Evolutionary conservation across 2,329 filamentous ascomycete species (phyloP).

Genomic region (Cladosporium sp.): DNA sequence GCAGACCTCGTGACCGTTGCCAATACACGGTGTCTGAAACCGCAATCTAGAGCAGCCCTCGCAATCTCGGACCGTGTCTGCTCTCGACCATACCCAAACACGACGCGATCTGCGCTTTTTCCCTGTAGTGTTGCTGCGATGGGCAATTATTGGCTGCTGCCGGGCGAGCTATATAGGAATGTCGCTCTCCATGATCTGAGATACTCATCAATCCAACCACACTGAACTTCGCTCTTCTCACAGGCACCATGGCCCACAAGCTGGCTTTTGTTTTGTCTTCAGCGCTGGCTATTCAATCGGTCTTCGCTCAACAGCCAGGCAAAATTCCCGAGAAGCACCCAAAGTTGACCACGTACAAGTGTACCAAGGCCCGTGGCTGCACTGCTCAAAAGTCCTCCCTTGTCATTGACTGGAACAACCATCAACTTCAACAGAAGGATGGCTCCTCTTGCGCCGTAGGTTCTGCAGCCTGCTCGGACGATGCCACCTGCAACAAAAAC

Average conservation of each 20-base stretch:
- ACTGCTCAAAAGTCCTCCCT: slow-evolving; percentile 42
- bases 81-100: background rate
- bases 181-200: background rate
- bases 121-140: background rate
- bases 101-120: background rate
- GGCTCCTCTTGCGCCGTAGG: slow-evolving; percentile 32
- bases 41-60: slow-evolving; percentile 4
- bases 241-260: background rate
- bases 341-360: slow-evolving; percentile 46
- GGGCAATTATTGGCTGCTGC: background rate
- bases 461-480: slow-evolving; percentile 17
- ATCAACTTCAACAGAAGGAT: slow-evolving; percentile 19
- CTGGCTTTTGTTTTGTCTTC: background rate
- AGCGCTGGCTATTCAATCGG: slow-evolving; percentile 5
- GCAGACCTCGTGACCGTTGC: slow-evolving; percentile 3
- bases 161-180: background rate
- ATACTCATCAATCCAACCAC: background rate
- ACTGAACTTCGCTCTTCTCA: background rate
- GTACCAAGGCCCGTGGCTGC: slow-evolving; percentile 47
- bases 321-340: slow-evolving; percentile 43
- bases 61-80: slow-evolving; percentile 6
- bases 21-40: slow-evolving; percentile 2
- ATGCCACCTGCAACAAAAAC: slow-evolving; percentile 36
- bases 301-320: slow-evolving; percentile 8
- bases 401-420: slow-evolving; percentile 45